Base-by-base conservation (phyloP, 164 flowering plant species). In the Aristolochia contorta region DNA sequence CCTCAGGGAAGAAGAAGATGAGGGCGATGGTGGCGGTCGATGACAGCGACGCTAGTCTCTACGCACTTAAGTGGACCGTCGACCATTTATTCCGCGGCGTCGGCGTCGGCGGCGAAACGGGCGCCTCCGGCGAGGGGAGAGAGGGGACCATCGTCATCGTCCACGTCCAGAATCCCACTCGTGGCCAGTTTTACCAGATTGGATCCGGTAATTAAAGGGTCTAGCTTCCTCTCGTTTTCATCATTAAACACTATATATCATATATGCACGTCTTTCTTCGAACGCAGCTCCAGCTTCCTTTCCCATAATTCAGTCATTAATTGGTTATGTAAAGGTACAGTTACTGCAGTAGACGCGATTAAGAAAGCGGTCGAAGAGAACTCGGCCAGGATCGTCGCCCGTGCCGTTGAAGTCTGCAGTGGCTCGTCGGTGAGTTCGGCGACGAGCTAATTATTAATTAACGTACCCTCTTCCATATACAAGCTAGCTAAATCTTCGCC, bases 21-120 rank as follows among this genome's bases (percentile, higher is more conserved):
- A 82, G 70, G 69, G 77, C 79, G 54, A 60, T 84, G 84, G 84
- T 86, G 68, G 92, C 84, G 19, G 56, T 86, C 0, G 89, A 84
- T 51, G 87, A 86, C 18, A 82, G 87, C 61, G 85, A 82, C 0
- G 76, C 32, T 48, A 84, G 93, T 64, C 73, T 84, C 70, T 68
- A 82, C 57, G 89, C 85, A 0, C 82, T 83, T 12, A 62, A 67
- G 27, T 85, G 88, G 85, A 67, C 75, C 0, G 71, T 86, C 16
- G 80, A 80, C 49, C 25, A 77, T 25, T 64, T 80, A 27, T 62
- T 77, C 30, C 30, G 30, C 18, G 16, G 48, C 47, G 19, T 4
- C 41, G 21, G 37, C 30, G 30, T 2, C 30, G 30, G 30, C 30
- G 30, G 30, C 5, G 3, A 2, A 27, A 27, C 30, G 0, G 9